Conservation (phyloP, 768 basidiomycete species). For the Lentinula sp. region DNA sequence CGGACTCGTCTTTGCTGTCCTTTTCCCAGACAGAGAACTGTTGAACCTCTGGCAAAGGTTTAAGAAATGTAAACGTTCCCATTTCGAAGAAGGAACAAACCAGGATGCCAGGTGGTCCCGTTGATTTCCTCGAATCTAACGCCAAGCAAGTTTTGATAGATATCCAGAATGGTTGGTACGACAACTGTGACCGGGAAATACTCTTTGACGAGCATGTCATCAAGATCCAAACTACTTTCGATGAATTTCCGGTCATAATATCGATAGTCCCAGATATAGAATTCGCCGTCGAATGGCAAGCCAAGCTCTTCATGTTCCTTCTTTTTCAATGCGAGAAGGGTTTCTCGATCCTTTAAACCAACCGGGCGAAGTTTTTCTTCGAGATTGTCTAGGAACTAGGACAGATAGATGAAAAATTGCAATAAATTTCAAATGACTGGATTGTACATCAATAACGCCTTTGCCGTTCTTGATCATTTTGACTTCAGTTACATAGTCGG, state of each 20-base stretch:
- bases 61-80: not conserved
- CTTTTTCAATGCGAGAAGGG: conserved; percentile 67
- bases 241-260: conserved; percentile 64
- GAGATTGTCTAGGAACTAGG: conserved; percentile 74
- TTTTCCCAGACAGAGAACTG: conserved; percentile 84
- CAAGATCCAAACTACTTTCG: conserved; percentile 62
- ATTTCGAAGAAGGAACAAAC: conserved; percentile 26
- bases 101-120: conserved; percentile 74
- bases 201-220: conserved; percentile 78
- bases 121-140: conserved; percentile 66
- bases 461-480: conserved; percentile 79
- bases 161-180: conserved; percentile 73
- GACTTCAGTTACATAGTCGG: conserved; percentile 77
- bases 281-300: conserved; percentile 60
- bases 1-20: conserved; percentile 61
- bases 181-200: conserved; percentile 86
- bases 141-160: conserved; percentile 79
- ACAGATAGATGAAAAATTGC: not conserved
- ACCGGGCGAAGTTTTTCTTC: conserved; percentile 69
- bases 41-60: conserved; percentile 57
- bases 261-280: conserved; percentile 85
- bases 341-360: conserved; percentile 58
- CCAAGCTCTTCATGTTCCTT: conserved; percentile 60
- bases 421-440: not conserved
- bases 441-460: conserved; percentile 48